These are phyloP conservation scores for Phytophthora crassamura DNA, from an alignment of 352 stramenopile genomes.

Conservation along the genomic window DNA sequence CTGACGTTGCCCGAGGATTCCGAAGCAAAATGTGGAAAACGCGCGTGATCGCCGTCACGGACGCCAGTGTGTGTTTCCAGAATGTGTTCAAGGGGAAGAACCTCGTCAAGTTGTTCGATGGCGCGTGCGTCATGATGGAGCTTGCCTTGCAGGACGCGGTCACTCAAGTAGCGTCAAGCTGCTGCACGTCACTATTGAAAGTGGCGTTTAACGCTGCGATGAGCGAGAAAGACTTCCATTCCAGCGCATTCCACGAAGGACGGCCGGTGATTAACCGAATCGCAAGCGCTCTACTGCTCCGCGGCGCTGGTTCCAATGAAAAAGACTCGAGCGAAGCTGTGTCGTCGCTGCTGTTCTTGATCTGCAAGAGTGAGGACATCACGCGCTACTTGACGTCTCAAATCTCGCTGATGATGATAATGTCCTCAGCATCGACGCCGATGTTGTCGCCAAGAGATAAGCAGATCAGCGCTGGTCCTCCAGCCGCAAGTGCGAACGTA, in stretches of 20 bases:
- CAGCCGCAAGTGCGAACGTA: constrained; percentile 18
- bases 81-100: constrained; percentile 46
- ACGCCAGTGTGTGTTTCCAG: constrained; percentile 61
- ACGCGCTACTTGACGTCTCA: constrained; percentile 63
- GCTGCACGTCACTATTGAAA: constrained; percentile 68
- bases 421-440: constrained; percentile 6
- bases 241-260: constrained; percentile 55
- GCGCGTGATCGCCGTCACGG: constrained; percentile 57
- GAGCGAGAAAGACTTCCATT: constrained; percentile 69
- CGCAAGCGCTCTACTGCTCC: constrained; percentile 46
- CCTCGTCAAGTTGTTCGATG: constrained; percentile 65
- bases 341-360: constrained; percentile 76
- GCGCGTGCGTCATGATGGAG: constrained; percentile 67
- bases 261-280: constrained; percentile 61
- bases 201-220: constrained; percentile 66
- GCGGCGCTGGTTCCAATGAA: constrained; percentile 73
- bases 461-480: background rate
- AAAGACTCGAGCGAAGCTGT: constrained; percentile 84
- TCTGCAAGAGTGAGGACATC: constrained; percentile 82
- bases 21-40: constrained; percentile 67
- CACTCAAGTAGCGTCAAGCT: constrained; percentile 67
- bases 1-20: constrained; percentile 57
- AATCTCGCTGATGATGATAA: constrained; percentile 59
- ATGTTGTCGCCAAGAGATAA: constrained; percentile 34
- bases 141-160: constrained; percentile 66